Evolutionary conservation across 1,139 yeast species (phyloP).

Genomic region (Candida tetrigidarum): DNA sequence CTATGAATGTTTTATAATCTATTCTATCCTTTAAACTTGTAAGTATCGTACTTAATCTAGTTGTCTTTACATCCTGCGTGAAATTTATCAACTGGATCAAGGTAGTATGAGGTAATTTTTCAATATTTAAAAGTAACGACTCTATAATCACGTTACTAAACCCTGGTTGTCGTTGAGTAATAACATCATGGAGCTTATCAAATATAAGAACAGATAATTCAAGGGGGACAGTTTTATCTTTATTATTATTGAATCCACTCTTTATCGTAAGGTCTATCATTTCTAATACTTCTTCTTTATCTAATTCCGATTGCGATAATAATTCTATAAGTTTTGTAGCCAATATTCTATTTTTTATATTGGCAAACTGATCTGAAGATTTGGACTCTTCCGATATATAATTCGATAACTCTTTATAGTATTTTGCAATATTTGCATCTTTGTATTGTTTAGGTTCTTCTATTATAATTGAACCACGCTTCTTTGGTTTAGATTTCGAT

Average conservation of each 20-base stretch:
- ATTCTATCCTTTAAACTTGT: slow-evolving; percentile 15
- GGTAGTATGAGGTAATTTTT: slow-evolving; percentile 22
- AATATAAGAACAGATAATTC: slow-evolving; percentile 11
- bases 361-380: slow-evolving; percentile 8
- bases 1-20: slow-evolving; percentile 22
- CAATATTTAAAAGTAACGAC: slow-evolving; percentile 15
- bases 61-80: slow-evolving; percentile 22
- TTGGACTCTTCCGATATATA: slow-evolving; percentile 3
- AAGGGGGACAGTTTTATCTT: too few relatives aligned
- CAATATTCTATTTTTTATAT: too few relatives aligned
- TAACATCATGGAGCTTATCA: slow-evolving; percentile 7
- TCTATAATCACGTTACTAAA: slow-evolving; percentile 10
- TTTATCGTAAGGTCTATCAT: slow-evolving; percentile 8
- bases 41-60: slow-evolving; percentile 16
- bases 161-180: slow-evolving; percentile 5
- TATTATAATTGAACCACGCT: slow-evolving; percentile 7
- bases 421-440: slow-evolving; percentile 8
- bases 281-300: slow-evolving; percentile 7
- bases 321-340: slow-evolving; percentile 3
- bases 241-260: slow-evolving; percentile 1
- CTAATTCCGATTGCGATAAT: not conserved
- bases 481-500: not conserved
- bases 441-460: slow-evolving; percentile 13
- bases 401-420: slow-evolving; percentile 11
- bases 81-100: slow-evolving; percentile 30